phyloP scores from a whole-genome alignment of 768 basidiomycete genomes.

The Boletus pseudo-olivaceus region DNA sequence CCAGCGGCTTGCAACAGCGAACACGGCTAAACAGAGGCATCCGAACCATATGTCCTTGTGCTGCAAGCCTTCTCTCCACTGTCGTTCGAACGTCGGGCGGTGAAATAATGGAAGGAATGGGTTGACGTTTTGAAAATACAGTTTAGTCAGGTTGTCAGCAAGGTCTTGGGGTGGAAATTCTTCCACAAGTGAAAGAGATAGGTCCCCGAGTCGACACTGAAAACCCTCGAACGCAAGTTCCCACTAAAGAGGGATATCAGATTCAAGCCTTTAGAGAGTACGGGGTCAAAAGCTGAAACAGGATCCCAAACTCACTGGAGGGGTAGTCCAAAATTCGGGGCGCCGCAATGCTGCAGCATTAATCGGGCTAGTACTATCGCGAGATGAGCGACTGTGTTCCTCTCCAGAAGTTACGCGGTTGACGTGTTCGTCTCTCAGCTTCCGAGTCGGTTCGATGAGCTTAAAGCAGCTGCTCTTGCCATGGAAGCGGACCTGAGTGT shows the following conservation, averaged over 20 bases:
- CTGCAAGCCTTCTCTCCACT: conserved; percentile 54
- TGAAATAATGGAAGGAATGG: conserved; percentile 65
- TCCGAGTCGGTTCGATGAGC: conserved; percentile 51
- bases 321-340: conserved; percentile 54
- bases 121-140: conserved; percentile 67
- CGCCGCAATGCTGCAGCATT: conserved; percentile 33
- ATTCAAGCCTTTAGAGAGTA: background rate
- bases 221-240: conserved; percentile 53
- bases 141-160: conserved; percentile 51
- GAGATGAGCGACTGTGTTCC: conserved; percentile 11
- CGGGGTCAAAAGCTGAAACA: background rate
- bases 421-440: conserved; percentile 50
- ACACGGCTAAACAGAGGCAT: conserved; percentile 56
- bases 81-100: conserved; percentile 61
- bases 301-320: conserved; percentile 40
- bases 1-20: conserved; percentile 70
- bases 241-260: conserved; percentile 41
- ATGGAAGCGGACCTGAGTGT: conserved; percentile 52
- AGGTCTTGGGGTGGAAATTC: conserved; percentile 65
- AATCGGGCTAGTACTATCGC: conserved; percentile 20
- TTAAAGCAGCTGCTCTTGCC: conserved; percentile 58
- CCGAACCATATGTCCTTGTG: conserved; percentile 57
- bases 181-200: conserved; percentile 36
- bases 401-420: conserved; percentile 32
- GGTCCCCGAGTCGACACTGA: conserved; percentile 22